Evolutionary conservation across 208 protist genomes (phyloP).

Genomic region (Trypanosoma platydactyli): DNA sequence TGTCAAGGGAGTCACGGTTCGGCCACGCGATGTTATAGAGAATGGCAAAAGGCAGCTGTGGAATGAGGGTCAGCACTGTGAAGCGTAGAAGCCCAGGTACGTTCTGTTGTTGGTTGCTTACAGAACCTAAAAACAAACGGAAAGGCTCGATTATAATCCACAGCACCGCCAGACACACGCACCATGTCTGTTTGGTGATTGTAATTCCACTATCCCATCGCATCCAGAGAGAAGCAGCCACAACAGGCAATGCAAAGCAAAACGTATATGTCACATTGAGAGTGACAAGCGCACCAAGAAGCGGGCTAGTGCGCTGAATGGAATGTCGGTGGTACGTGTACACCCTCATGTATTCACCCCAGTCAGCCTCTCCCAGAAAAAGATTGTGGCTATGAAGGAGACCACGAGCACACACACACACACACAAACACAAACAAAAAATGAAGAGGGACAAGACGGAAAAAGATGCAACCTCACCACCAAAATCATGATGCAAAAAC

Average conservation of each 20-base stretch:
- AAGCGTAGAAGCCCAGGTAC: slow-evolving; percentile 57
- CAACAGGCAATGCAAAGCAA: slow-evolving; percentile 51
- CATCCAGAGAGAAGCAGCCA: slow-evolving; percentile 43
- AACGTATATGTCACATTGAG: slow-evolving; percentile 53
- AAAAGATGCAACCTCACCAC: not conserved
- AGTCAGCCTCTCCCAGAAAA: not conserved
- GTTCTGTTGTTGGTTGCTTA: slow-evolving; percentile 42
- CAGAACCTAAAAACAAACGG: slow-evolving; percentile 52
- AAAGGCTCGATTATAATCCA: slow-evolving; percentile 48
- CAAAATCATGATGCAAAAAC: too few relatives aligned
- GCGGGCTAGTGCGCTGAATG: slow-evolving; percentile 51
- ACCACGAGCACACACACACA: not conserved
- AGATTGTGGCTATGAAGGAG: not conserved
- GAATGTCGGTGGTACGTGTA: slow-evolving; percentile 58
- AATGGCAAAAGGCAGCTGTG: slow-evolving; percentile 56
- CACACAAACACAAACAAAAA: slow-evolving; percentile 15
- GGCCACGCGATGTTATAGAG: slow-evolving; percentile 41
- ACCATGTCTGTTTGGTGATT: slow-evolving; percentile 36
- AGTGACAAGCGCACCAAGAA: slow-evolving; percentile 47
- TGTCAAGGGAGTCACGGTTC: slow-evolving; percentile 58
- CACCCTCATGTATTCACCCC: slow-evolving; percentile 51
- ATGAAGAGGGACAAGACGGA: slow-evolving; percentile 23
- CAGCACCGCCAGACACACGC: slow-evolving; percentile 42
- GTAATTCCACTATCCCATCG: slow-evolving; percentile 35
- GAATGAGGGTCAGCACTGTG: slow-evolving; percentile 41